Evolutionary conservation across 1,284 basidiomycete species (phyloP).

Genomic region (Inonotus hispidus): DNA sequence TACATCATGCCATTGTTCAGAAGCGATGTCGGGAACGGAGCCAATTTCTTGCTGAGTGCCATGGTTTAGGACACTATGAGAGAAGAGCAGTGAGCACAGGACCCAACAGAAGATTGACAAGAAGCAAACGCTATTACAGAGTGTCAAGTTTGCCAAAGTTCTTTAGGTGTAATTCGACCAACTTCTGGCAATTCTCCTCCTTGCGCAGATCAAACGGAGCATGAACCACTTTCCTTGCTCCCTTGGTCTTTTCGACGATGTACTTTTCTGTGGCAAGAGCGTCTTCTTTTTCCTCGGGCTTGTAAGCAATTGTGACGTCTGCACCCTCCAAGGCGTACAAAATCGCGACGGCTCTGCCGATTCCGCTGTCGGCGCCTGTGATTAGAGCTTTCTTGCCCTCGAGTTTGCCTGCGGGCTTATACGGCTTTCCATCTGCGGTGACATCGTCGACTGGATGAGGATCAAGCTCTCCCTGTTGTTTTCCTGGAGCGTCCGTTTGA

Average conservation of each 20-base stretch:
- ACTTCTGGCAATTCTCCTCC: constrained; percentile 38
- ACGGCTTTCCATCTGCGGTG: constrained; percentile 42
- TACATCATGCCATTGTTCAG: constrained; percentile 47
- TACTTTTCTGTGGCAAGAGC: constrained; percentile 33
- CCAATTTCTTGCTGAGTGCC: constrained; percentile 45
- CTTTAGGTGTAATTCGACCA: constrained; percentile 40
- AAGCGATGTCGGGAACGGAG: constrained; percentile 37
- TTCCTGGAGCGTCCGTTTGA: constrained; percentile 11
- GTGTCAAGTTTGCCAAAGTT: constrained; percentile 37
- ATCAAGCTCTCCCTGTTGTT: constrained; percentile 24
- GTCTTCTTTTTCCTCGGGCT: constrained; percentile 45
- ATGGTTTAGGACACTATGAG: constrained; percentile 44
- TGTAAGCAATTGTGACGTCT: constrained; percentile 46
- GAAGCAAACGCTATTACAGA: constrained; percentile 30
- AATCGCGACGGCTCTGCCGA: constrained; percentile 36
- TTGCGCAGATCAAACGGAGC: constrained; percentile 38
- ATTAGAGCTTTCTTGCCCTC: constrained; percentile 43
- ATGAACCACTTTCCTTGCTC: constrained; percentile 36
- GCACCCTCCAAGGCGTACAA: constrained; percentile 53
- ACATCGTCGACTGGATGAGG: constrained; percentile 44
- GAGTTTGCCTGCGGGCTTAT: constrained; percentile 39
- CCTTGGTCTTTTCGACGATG: constrained; percentile 36
- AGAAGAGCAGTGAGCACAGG: not conserved
- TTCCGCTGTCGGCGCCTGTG: constrained; percentile 48
- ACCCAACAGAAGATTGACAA: not conserved